Evolutionary conservation across 2,329 filamentous ascomycete species (phyloP).

Genomic region (Neobulgaria alba): DNA sequence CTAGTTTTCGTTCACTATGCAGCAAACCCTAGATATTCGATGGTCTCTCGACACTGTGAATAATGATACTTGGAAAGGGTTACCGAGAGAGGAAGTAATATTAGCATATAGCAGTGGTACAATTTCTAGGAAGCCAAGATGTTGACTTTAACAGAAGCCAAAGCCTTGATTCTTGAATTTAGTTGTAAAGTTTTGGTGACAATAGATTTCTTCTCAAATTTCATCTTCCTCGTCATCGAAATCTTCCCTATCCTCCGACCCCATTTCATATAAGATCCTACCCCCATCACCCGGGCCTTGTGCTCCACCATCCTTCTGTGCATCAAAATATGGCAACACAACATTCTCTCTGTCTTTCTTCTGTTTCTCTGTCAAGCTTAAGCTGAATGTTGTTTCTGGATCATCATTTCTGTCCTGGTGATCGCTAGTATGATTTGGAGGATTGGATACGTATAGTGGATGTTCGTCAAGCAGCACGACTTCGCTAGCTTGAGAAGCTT

Average conservation of each 20-base stretch:
- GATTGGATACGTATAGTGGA: slow-evolving; percentile 48
- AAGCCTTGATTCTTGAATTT: no score
- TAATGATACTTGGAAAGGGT: no score
- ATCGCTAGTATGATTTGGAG: background rate
- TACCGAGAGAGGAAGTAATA: no score
- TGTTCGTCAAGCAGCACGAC: slow-evolving; percentile 66
- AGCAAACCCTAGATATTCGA: no score
- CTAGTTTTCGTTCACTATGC: no score
- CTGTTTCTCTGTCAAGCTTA: slow-evolving; percentile 87
- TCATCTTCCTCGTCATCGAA: slow-evolving; percentile 79
- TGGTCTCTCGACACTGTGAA: no score
- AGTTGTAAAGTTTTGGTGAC: slow-evolving; percentile 3
- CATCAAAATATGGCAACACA: slow-evolving; percentile 92
- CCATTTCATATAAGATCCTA: slow-evolving; percentile 94
- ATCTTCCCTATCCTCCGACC: slow-evolving; percentile 91
- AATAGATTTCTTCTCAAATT: slow-evolving; percentile 18
- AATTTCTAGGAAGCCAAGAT: no score
- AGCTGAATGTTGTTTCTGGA: slow-evolving; percentile 70
- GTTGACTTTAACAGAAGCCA: no score
- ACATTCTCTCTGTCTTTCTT: slow-evolving; percentile 77
- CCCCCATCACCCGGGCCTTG: slow-evolving; percentile 71
- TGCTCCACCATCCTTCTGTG: slow-evolving; percentile 68
- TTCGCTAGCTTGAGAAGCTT: slow-evolving; percentile 6
- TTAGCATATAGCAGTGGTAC: no score
- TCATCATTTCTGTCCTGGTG: slow-evolving; percentile 35